These are phyloP conservation scores for Arthrobotrys pseudoclavata DNA, from an alignment of 2,329 filamentous ascomycete species.

Conservation along the genomic window DNA sequence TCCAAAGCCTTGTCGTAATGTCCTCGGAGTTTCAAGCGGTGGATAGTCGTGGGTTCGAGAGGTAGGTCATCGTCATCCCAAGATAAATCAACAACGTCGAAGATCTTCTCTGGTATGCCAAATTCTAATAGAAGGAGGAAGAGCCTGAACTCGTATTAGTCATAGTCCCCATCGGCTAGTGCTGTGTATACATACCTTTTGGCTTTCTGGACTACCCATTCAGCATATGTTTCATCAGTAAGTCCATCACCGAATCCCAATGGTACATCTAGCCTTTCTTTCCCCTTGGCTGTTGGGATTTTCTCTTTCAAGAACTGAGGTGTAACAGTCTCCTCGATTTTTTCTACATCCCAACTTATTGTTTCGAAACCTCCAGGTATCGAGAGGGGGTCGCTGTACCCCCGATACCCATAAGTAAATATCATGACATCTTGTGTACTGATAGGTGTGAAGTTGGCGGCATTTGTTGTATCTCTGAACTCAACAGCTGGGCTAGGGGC, in stretches of 20 bases:
- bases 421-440: conserved; percentile 60
- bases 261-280: conserved; percentile 71
- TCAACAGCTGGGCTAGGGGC: conserved; percentile 29
- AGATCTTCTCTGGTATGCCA: conserved; percentile 79
- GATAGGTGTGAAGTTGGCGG: conserved; percentile 52
- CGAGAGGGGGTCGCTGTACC: conserved; percentile 47
- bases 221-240: conserved; percentile 81
- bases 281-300: conserved; percentile 73
- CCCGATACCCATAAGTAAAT: conserved; percentile 55
- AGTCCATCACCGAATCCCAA: conserved; percentile 76
- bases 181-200: conserved; percentile 65
- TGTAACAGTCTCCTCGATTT: conserved; percentile 78
- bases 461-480: conserved; percentile 46
- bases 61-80: conserved; percentile 83
- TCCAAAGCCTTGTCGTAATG: conserved; percentile 75
- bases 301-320: conserved; percentile 76
- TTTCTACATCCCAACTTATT: conserved; percentile 76
- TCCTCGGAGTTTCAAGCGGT: conserved; percentile 74
- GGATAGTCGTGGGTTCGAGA: conserved; percentile 75
- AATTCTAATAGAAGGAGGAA: conserved; percentile 79
- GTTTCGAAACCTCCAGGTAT: conserved; percentile 55
- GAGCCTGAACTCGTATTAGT: conserved; percentile 65
- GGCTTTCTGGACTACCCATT: conserved; percentile 79
- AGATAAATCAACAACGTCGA: conserved; percentile 78
- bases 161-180: neutral